phyloP scores from a whole-genome alignment of 2,329 filamentous ascomycete species.

The Fusarium sterilihyphosum region DNA sequence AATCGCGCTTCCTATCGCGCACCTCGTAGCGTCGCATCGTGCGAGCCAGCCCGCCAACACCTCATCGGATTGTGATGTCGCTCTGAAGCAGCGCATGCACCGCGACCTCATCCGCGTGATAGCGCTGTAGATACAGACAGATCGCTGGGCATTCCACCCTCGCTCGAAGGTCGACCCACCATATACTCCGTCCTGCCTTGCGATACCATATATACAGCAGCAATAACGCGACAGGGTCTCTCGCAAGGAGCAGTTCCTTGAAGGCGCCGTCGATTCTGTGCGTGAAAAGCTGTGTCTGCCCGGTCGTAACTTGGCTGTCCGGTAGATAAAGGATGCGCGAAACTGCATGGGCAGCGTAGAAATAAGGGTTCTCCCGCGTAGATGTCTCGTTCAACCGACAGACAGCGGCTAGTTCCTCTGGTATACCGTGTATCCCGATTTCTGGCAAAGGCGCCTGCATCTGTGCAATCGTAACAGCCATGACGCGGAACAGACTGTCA shows the following conservation, averaged over 20 bases:
- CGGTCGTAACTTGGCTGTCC: constrained; percentile 45
- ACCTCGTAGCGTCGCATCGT: too few relatives aligned
- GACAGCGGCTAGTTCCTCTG: constrained; percentile 31
- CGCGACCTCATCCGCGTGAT: constrained; percentile 41
- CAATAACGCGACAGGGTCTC: constrained; percentile 52
- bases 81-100: constrained; percentile 48
- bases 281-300: constrained; percentile 48
- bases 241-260: constrained; percentile 44
- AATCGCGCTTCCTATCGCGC: accelerated
- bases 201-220: constrained; percentile 56
- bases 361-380: constrained; percentile 52
- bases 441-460: constrained; percentile 49
- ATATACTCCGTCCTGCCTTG: constrained; percentile 52
- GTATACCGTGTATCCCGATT: constrained; percentile 41
- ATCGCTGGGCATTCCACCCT: constrained; percentile 56
- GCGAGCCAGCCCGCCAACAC: accelerated
- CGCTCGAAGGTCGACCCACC: constrained; percentile 56
- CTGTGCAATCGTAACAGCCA: constrained; percentile 48
- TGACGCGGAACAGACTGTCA: constrained; percentile 49
- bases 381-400: constrained; percentile 45
- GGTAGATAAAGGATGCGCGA: constrained; percentile 44
- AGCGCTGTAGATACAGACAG: constrained; percentile 47
- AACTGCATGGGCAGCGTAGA: constrained; percentile 50
- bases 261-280: constrained; percentile 49
- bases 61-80: constrained; percentile 41